Conservation (phyloP, 495 filamentous ascomycete species). For the Talaromyces proteolyticus region DNA sequence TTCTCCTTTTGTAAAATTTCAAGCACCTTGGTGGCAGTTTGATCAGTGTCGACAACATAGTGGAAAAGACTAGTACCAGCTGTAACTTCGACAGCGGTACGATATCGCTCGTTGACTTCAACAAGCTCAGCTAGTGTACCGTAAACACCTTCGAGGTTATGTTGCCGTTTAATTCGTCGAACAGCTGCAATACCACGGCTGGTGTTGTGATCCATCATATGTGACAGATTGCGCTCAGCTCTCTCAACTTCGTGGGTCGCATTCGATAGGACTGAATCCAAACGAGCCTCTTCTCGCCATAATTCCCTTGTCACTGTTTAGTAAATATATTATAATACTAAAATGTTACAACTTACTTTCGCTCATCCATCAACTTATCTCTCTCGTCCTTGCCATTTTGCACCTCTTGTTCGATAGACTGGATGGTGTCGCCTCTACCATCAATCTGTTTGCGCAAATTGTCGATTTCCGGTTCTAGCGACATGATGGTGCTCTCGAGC, state of each 20-base stretch:
- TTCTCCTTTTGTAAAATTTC: slow-evolving; percentile 73
- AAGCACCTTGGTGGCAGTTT: slow-evolving; percentile 75
- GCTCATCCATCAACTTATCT: slow-evolving; percentile 76
- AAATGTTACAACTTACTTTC: slow-evolving; percentile 50
- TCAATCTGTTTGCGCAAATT: slow-evolving; percentile 68
- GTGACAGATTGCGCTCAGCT: slow-evolving; percentile 69
- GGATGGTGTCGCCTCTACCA: slow-evolving; percentile 67
- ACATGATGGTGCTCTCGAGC: slow-evolving; percentile 62
- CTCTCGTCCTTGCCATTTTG: slow-evolving; percentile 73
- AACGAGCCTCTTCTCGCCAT: slow-evolving; percentile 83
- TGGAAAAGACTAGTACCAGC: slow-evolving; percentile 93
- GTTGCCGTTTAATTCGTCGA: slow-evolving; percentile 67
- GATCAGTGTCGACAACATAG: slow-evolving; percentile 90
- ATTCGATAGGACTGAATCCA: slow-evolving; percentile 70
- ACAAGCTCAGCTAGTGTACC: slow-evolving; percentile 90
- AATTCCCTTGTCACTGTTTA: slow-evolving; percentile 48
- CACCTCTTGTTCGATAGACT: slow-evolving; percentile 63
- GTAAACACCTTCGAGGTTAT: slow-evolving; percentile 80
- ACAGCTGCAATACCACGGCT: slow-evolving; percentile 78
- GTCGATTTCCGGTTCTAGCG: slow-evolving; percentile 66
- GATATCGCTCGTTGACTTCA: slow-evolving; percentile 76
- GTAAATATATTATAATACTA: not conserved
- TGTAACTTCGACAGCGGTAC: slow-evolving; percentile 86
- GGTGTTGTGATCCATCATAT: slow-evolving; percentile 86
- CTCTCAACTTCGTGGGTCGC: slow-evolving; percentile 66